Percentiles rank a stretch among this genome's conserved stretches.
Evolutionary conservation across 352 stramenopile genomes (phyloP).

Genomic region (Phytophthora sp.): DNA sequence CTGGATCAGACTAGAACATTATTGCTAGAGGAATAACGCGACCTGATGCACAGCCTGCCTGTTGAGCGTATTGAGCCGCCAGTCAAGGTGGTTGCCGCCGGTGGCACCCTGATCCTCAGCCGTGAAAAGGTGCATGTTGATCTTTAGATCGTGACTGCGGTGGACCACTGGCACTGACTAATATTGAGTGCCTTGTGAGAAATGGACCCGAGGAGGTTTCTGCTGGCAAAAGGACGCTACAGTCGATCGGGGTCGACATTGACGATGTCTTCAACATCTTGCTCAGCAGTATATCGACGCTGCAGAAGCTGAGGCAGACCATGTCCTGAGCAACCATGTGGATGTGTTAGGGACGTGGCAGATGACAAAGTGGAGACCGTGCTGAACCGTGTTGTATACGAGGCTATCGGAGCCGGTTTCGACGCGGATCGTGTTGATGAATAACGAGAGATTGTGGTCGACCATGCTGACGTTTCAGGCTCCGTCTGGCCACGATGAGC

Average conservation of each 20-base stretch:
- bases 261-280: conserved; percentile 15
- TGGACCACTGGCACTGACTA: not conserved
- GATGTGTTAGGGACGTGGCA: not conserved
- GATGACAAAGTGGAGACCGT: conserved; percentile 2
- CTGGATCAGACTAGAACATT: conserved; percentile 7
- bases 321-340: not conserved
- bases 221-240: not conserved
- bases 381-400: conserved; percentile 4
- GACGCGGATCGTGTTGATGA: not conserved
- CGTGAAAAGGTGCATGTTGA: conserved; percentile 9
- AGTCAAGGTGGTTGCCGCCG: not conserved
- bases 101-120: conserved; percentile 8
- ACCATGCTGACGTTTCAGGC: conserved; percentile 6
- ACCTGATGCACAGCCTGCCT: not conserved
- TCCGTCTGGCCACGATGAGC: conserved; percentile 1
- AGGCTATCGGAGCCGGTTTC: conserved; percentile 6
- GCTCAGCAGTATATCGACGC: conserved; percentile 8
- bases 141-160: conserved; percentile 13
- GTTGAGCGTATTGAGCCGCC: conserved; percentile 1
- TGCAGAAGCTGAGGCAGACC: conserved; percentile 11
- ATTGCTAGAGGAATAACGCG: not conserved
- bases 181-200: conserved; percentile 19
- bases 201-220: conserved; percentile 11
- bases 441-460: not conserved
- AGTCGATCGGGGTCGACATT: conserved; percentile 14